Evolutionary conservation across 2,329 filamentous ascomycete species (phyloP), one percentile per base, ranked within the genome.

Genomic region (Diaporthe vexans): DNA sequence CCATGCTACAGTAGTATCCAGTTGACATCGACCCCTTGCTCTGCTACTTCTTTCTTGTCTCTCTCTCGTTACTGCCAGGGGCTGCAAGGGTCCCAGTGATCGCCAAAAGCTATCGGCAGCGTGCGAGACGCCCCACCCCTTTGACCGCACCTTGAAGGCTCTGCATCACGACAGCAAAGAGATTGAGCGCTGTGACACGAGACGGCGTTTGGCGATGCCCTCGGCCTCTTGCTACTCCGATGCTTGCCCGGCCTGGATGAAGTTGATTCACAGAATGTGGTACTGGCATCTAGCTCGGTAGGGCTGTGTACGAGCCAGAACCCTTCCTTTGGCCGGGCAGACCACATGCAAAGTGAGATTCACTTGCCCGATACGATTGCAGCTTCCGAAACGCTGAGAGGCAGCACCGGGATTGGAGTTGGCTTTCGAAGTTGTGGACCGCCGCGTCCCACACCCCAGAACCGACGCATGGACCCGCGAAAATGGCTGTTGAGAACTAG

Each of bases 291-390:
- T 54, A 46, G 57, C 46, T 72, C 17, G 57, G 69, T 72, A 63
- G 69, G 69, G 69, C 69, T 72, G 69, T 72, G 69, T 52, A 57
- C 19, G 63, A 72, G 56, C 33, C 63, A 43, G 46, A 72, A 63
- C 54, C 57, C 57, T 63, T 63, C 69, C 69, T 33, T 43, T 29
- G 24, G 56, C 46, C 29, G 43, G 69, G 54, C 57, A 63, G 63
- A 67, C 46, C 56, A 63, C 57, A 51, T 61, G 17, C 69, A 72
- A 33, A 51, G 35, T 33, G n/a, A 26, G 43, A 33, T 6, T 54
- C 69, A 54, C 33, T 17, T 35, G 54, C 63, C 69, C 33, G 56
- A 54, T 52, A 19, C 40, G 69, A 72, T 46, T 52, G 46, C 57
- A 63, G 48, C 56, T 54, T 52, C 63, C 63, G 63, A 67, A 52